A percentile compares a stretch with the other conserved stretches of the same genome.
phyloP scores from a whole-genome alignment of 2,329 filamentous ascomycete genomes.

The Leptographium wingfieldii region DNA sequence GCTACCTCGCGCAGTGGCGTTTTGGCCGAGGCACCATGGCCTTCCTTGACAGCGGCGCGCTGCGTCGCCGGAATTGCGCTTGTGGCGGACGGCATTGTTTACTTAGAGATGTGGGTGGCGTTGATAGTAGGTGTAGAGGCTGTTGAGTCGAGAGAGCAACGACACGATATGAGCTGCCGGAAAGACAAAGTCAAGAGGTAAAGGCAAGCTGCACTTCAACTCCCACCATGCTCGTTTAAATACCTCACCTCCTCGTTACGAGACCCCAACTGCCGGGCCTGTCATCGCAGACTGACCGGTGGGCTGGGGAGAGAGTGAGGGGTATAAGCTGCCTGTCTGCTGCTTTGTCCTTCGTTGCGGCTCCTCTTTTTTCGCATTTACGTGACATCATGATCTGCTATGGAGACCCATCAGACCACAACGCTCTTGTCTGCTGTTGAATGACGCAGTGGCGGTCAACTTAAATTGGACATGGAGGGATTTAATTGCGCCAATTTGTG shows the following conservation, averaged over 20 bases:
- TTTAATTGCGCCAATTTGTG: not conserved
- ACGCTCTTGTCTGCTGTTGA: not conserved
- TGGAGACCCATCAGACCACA: not conserved
- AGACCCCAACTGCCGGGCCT: too few relatives aligned
- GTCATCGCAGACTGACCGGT: not conserved
- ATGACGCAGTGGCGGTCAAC: not conserved
- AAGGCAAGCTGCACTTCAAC: too few relatives aligned
- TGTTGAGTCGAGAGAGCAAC: not conserved
- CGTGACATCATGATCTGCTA: not conserved
- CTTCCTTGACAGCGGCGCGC: conserved; percentile 7
- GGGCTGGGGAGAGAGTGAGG: too few relatives aligned
- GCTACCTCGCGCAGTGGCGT: conserved; percentile 1
- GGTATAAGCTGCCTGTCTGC: not conserved
- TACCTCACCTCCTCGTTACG: too few relatives aligned
- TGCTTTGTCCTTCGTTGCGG: not conserved
- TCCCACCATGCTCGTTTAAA: too few relatives aligned
- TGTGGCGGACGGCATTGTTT: not conserved
- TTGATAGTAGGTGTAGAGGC: not conserved
- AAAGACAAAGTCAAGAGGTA: too few relatives aligned
- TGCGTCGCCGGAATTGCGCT: conserved; percentile 9
- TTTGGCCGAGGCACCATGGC: not conserved
- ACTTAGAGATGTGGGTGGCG: not conserved
- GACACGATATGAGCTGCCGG: too few relatives aligned
- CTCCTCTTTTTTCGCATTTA: not conserved
- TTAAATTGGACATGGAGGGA: not conserved